Conservation (phyloP, 1,139 yeast species). For the Nakaseomyces bracarensis region DNA sequence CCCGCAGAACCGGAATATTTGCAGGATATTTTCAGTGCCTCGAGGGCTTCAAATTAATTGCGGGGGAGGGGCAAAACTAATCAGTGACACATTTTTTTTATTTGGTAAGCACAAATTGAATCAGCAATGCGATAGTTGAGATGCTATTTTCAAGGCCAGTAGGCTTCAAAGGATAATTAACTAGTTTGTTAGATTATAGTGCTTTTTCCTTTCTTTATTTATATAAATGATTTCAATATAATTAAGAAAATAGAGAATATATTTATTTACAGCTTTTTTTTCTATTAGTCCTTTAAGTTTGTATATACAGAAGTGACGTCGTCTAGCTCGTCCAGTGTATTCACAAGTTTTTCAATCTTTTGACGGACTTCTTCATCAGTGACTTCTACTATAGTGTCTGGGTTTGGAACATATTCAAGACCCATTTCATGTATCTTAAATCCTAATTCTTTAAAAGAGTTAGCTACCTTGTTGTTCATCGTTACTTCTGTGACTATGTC, state of each 20-base stretch:
- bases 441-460: conserved; percentile 44
- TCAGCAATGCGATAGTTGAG: no score
- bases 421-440: conserved; percentile 63
- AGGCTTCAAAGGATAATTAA: no score
- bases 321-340: conserved; percentile 46
- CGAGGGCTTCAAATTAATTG: no score
- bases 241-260: neutral
- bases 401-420: conserved; percentile 56
- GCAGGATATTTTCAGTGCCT: neutral
- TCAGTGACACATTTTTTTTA: no score
- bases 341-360: conserved; percentile 46
- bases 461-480: conserved; percentile 55
- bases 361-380: conserved; percentile 45
- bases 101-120: no score
- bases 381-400: conserved; percentile 50
- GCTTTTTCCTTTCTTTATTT: no score
- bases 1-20: neutral
- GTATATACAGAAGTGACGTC: conserved; percentile 43
- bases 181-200: no score
- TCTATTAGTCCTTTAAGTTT: conserved; percentile 52
- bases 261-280: neutral
- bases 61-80: no score
- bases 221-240: no score
- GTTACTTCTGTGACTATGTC: conserved; percentile 51
- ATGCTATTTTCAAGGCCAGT: no score